A percentile compares a stretch with the other conserved stretches of the same genome.
Evolutionary conservation across 208 protist species (phyloP).

Genomic region (Wallacemonas sp.): DNA sequence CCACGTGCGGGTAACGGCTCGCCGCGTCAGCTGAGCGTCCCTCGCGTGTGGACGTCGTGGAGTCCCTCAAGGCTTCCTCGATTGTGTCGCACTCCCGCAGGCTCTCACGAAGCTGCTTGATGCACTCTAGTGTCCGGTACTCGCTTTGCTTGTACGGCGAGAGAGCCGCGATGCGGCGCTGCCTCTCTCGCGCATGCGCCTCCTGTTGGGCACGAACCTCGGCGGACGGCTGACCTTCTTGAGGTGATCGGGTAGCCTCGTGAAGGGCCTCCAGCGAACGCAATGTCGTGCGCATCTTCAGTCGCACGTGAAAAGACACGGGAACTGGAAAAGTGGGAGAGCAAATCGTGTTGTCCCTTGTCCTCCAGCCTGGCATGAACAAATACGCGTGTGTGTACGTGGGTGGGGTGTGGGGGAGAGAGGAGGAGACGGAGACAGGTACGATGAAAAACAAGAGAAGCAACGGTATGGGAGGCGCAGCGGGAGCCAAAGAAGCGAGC

Average conservation of each 20-base stretch:
- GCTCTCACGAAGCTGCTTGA: conserved; percentile 32
- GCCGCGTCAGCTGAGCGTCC: not conserved
- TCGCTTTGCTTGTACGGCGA: conserved; percentile 50
- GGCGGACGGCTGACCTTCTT: not conserved
- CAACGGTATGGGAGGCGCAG: no score
- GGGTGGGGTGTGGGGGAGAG: no score
- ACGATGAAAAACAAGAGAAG: no score
- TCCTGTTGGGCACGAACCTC: not conserved
- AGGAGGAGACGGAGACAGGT: no score
- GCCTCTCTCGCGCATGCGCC: conserved; percentile 12
- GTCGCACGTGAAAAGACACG: no score
- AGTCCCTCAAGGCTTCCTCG: conserved; percentile 2
- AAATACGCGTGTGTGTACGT: no score
- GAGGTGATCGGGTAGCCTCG: not conserved
- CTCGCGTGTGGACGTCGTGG: no score
- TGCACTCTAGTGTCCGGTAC: conserved; percentile 46
- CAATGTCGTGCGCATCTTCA: conserved; percentile 7
- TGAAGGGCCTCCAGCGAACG: conserved; percentile 12
- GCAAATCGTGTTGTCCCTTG: no score
- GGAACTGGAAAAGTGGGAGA: no score
- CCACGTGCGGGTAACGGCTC: not conserved
- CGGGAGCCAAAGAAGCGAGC: no score
- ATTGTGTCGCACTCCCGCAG: conserved; percentile 18
- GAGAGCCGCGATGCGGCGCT: conserved; percentile 24
- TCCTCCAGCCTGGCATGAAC: no score